Conservation (phyloP, 2,329 filamentous ascomycete species). For the Aspergillus ibericus region DNA sequence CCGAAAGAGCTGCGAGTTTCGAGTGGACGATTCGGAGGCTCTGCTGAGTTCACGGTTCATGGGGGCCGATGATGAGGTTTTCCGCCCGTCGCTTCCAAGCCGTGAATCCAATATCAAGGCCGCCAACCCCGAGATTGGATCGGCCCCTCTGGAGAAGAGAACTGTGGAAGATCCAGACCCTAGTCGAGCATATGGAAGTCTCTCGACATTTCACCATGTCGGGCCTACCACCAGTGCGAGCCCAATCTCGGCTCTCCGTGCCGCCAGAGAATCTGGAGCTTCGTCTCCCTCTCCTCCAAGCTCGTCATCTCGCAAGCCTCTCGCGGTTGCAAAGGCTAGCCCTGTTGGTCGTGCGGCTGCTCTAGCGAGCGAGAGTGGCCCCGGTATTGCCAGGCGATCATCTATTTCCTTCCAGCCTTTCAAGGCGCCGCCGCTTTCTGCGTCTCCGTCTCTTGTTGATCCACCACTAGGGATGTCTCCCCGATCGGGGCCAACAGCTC, state of each 20-base stretch:
- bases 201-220: slow-evolving; percentile 84
- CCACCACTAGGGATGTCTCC: slow-evolving; percentile 54
- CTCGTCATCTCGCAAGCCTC: slow-evolving; percentile 52
- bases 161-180: slow-evolving; percentile 56
- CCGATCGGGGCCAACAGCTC: slow-evolving; percentile 46
- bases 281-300: slow-evolving; percentile 52
- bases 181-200: slow-evolving; percentile 81
- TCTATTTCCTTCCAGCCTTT: slow-evolving; percentile 94
- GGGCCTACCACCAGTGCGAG: slow-evolving; percentile 75
- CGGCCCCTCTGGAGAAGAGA: slow-evolving; percentile 65
- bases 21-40: slow-evolving; percentile 86
- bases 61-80: slow-evolving; percentile 84
- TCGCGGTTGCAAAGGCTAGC: slow-evolving; percentile 38
- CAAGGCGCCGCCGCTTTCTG: slow-evolving; percentile 92
- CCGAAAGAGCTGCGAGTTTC: slow-evolving; percentile 85
- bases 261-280: slow-evolving; percentile 58
- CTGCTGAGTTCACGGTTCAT: slow-evolving; percentile 90
- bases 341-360: slow-evolving; percentile 33
- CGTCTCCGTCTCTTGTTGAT: slow-evolving; percentile 67
- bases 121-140: slow-evolving; percentile 62
- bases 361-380: slow-evolving; percentile 50
- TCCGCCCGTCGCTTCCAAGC: slow-evolving; percentile 72
- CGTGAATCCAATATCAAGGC: slow-evolving; percentile 40
- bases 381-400: slow-evolving; percentile 63
- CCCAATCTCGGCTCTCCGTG: slow-evolving; percentile 78